Conservation (phyloP, 208 protist genomes). For the Lotmaria passim region DNA sequence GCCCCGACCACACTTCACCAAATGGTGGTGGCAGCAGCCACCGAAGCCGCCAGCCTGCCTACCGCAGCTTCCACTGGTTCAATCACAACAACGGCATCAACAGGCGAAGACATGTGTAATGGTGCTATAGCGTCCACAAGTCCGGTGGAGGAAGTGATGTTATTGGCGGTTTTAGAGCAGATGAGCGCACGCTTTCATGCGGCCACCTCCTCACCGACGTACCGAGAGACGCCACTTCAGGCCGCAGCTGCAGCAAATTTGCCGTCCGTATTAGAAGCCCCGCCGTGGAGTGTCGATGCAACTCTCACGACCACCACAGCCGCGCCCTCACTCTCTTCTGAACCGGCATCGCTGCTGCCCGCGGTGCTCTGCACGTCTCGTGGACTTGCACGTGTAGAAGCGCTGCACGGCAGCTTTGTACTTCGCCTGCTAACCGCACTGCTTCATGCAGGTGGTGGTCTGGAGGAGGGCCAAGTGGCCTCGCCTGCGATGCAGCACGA, state of each 20-base stretch:
- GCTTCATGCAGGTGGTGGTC: conserved; percentile 3
- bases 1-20: neutral
- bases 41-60: neutral
- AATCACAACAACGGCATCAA: neutral
- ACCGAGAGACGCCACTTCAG: neutral
- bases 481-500: neutral
- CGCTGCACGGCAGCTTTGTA: conserved; percentile 21
- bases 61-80: neutral
- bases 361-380: conserved; percentile 5
- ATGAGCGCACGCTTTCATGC: too few species aligned
- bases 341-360: conserved; percentile 12
- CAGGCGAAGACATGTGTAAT: too few species aligned
- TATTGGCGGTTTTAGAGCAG: neutral
- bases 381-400: conserved; percentile 26
- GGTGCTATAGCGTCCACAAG: too few species aligned
- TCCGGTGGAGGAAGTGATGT: neutral
- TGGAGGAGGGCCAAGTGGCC: neutral
- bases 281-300: conserved; percentile 4
- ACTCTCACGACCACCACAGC: neutral
- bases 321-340: neutral
- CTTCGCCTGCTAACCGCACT: conserved; percentile 21
- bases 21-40: conserved; percentile 8
- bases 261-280: conserved; percentile 7
- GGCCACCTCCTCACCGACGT: too few species aligned
- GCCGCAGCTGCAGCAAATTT: neutral